phyloP scores from a whole-genome alignment of 192 early-diverging fungal genomes.

The Fimicolochytrium jonesii region DNA sequence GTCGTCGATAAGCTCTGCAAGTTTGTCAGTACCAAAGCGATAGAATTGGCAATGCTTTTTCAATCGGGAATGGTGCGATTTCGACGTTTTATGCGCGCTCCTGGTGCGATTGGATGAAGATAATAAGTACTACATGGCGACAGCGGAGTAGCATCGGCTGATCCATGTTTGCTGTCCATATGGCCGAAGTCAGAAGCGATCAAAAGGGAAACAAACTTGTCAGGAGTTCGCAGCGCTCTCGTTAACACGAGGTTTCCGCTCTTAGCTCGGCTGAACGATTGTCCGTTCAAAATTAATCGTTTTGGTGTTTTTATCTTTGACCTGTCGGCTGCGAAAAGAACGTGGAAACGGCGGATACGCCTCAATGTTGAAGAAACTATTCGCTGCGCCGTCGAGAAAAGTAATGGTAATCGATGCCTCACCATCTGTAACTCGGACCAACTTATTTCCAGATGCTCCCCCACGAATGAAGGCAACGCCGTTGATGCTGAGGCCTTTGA shows the following conservation, averaged over 20 bases:
- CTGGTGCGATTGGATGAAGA: no score
- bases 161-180: no score
- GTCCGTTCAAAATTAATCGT: slow-evolving; percentile 17
- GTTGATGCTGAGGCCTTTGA: slow-evolving; percentile 22
- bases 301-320: slow-evolving; percentile 15
- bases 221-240: neutral
- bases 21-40: slow-evolving; percentile 8
- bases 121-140: no score
- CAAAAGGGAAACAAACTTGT: slow-evolving; percentile 11
- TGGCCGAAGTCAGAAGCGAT: no score
- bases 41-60: slow-evolving; percentile 24
- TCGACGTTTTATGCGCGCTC: no score
- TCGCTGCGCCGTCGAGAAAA: no score
- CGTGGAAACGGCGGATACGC: neutral
- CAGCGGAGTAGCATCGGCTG: no score
- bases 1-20: neutral
- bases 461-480: slow-evolving; percentile 18
- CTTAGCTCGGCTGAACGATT: slow-evolving; percentile 17
- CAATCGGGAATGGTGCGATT: no score
- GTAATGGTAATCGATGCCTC: no score
- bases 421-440: slow-evolving; percentile 13
- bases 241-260: slow-evolving; percentile 24
- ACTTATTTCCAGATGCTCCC: slow-evolving; percentile 16
- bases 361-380: no score
- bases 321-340: neutral